Evolutionary conservation across 495 filamentous ascomycete genomes (phyloP).

Genomic region (Pyrenula massariospora): DNA sequence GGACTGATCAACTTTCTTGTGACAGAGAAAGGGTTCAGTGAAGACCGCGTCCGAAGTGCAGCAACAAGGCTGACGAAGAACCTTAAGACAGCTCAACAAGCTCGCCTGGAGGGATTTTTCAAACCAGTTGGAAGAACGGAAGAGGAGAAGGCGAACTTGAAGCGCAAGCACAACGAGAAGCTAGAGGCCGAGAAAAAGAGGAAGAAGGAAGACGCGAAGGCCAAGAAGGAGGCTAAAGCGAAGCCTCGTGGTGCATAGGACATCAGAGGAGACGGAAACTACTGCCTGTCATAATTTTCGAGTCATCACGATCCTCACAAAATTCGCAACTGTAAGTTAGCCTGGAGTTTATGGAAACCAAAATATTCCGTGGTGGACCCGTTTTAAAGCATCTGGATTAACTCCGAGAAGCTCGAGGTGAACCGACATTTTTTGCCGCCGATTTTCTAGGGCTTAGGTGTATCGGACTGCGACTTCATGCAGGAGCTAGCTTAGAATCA

Average conservation of each 20-base stretch:
- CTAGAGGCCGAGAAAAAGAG: slow-evolving; percentile 85
- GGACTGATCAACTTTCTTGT: slow-evolving; percentile 82
- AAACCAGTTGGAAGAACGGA: slow-evolving; percentile 83
- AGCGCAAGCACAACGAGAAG: slow-evolving; percentile 90
- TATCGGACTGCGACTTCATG: too few relatives aligned
- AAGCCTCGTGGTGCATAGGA: slow-evolving; percentile 66
- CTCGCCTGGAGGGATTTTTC: slow-evolving; percentile 94
- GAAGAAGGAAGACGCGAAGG: slow-evolving; percentile 73
- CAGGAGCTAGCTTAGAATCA: too few relatives aligned
- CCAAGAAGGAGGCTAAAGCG: slow-evolving; percentile 78
- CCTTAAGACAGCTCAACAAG: slow-evolving; percentile 78
- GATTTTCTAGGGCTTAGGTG: too few relatives aligned
- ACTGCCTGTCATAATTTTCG: slow-evolving; percentile 11
- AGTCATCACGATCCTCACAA: too few relatives aligned
- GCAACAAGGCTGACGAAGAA: slow-evolving; percentile 73
- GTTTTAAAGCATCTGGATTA: too few relatives aligned
- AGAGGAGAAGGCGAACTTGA: slow-evolving; percentile 66
- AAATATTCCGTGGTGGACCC: too few relatives aligned
- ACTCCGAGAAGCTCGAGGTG: too few relatives aligned
- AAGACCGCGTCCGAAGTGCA: slow-evolving; percentile 75
- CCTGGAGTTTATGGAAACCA: too few relatives aligned
- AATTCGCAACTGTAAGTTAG: too few relatives aligned
- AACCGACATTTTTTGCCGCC: too few relatives aligned
- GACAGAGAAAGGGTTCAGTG: slow-evolving; percentile 89
- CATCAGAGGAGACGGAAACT: neutral